Percentiles rank a stretch among this genome's conserved stretches.
These are phyloP conservation scores for Curvularia hawaiiensis DNA, from an alignment of 2,329 filamentous ascomycete species.

Conservation along the genomic window DNA sequence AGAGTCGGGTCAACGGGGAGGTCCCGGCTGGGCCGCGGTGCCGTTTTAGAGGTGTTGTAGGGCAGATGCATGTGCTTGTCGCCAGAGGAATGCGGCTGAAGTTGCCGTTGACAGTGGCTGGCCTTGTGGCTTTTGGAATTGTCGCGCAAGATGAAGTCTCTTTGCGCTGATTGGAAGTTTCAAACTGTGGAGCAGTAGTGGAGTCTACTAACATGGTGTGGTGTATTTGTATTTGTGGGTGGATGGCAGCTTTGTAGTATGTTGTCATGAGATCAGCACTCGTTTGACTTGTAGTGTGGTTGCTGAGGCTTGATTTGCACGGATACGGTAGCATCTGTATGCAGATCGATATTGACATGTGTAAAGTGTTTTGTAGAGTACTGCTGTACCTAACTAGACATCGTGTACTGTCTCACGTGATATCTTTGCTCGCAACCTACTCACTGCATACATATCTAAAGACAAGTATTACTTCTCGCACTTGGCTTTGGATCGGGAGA, in stretches of 20 bases:
- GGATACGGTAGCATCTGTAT: not conserved
- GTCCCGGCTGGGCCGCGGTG: not conserved
- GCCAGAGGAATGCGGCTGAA: not conserved
- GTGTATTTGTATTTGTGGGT: not conserved
- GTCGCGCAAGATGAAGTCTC: not conserved
- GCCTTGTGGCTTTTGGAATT: not conserved
- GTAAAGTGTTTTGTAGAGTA: not conserved
- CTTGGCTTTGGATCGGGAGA: not conserved
- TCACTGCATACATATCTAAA: not conserved
- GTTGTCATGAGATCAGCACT: not conserved
- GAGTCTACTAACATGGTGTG: not conserved
- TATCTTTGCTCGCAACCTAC: too few relatives aligned
- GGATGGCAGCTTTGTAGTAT: not conserved
- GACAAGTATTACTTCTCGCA: not conserved
- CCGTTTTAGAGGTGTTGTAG: not conserved
- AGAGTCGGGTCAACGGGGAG: not conserved
- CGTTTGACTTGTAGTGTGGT: not conserved
- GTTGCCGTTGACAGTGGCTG: not conserved
- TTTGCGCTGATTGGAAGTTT: not conserved
- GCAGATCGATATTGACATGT: not conserved
- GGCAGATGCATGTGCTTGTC: not conserved
- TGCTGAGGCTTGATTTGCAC: not conserved
- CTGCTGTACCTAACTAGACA: not conserved
- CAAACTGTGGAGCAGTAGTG: not conserved
- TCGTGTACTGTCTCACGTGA: not conserved